Evolutionary conservation across 495 filamentous ascomycete genomes (phyloP).

Genomic region (Cryomyces antarcticus): DNA sequence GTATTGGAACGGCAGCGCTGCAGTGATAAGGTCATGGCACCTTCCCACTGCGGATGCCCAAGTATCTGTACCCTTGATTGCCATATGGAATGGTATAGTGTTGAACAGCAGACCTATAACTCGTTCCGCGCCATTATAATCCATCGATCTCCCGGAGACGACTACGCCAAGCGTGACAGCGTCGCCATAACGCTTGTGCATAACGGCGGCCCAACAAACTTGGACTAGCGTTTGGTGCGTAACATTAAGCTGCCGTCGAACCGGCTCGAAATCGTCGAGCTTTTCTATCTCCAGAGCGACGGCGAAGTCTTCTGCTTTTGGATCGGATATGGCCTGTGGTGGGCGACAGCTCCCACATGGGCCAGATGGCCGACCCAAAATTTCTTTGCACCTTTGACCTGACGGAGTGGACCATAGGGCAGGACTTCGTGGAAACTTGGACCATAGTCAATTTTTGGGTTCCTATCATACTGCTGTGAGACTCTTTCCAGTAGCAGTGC

Average conservation of each 20-base stretch:
- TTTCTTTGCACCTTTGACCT: slow-evolving; percentile 27
- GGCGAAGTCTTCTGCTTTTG: neutral
- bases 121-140: slow-evolving; percentile 40
- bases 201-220: slow-evolving; percentile 42
- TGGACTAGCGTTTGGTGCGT: slow-evolving; percentile 59
- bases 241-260: slow-evolving; percentile 35
- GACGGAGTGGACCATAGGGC: slow-evolving; percentile 34
- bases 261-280: slow-evolving; percentile 13
- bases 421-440: slow-evolving; percentile 32
- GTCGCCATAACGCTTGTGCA: slow-evolving; percentile 22
- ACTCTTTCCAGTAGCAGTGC: slow-evolving; percentile 40
- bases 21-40: slow-evolving; percentile 41
- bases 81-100: slow-evolving; percentile 50
- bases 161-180: slow-evolving; percentile 39
- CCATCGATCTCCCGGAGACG: slow-evolving; percentile 48
- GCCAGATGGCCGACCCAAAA: slow-evolving; percentile 39
- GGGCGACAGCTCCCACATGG: neutral
- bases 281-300: neutral
- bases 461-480: slow-evolving; percentile 21
- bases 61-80: slow-evolving; percentile 23
- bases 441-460: slow-evolving; percentile 8
- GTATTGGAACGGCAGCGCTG: slow-evolving; percentile 43
- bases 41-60: slow-evolving; percentile 29
- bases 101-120: slow-evolving; percentile 81
- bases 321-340: neutral